A percentile compares a stretch with the other conserved stretches of the same genome.
Conservation (phyloP, 2,329 filamentous ascomycete species). For the Lecanicillium sp. region DNA sequence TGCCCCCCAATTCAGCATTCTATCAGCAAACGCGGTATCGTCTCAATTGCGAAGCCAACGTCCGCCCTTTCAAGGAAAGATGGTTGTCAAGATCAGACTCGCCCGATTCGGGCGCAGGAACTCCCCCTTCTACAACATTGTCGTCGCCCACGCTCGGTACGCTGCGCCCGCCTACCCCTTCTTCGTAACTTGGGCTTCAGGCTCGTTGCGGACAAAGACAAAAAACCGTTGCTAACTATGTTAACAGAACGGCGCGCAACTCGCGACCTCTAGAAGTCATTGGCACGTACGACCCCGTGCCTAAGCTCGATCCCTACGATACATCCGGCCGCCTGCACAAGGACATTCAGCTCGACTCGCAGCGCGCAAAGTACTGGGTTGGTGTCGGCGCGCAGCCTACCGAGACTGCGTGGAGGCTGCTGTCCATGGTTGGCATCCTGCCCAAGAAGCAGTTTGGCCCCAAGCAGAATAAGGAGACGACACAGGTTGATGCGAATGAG, state of each 20-base stretch:
- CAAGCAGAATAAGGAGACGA: conserved; percentile 16
- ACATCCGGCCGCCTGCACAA: conserved; percentile 67
- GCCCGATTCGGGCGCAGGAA: conserved; percentile 87
- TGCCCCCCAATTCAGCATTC: too few species aligned
- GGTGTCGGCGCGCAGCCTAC: conserved; percentile 94
- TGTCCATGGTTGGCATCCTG: conserved; percentile 61
- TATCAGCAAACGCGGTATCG: too few species aligned
- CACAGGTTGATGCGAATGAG: conserved; percentile 16
- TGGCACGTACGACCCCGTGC: conserved; percentile 64
- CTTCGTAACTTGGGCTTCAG: too few species aligned
- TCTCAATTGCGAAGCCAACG: neutral
- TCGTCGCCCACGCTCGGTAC: conserved; percentile 86
- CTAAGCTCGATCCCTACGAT: conserved; percentile 52
- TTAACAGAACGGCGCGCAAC: conserved; percentile 68
- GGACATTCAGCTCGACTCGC: conserved; percentile 78
- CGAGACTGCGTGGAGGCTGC: conserved; percentile 77
- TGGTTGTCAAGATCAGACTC: conserved; percentile 92
- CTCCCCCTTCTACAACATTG: conserved; percentile 94
- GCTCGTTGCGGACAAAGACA: neutral
- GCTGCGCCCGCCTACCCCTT: conserved; percentile 16
- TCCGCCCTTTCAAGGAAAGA: conserved; percentile 30
- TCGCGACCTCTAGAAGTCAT: conserved; percentile 90
- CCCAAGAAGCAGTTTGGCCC: conserved; percentile 29
- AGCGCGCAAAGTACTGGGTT: conserved; percentile 87
- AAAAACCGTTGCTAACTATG: conserved; percentile 2